Evolutionary conservation across 768 basidiomycete genomes (phyloP).

Genomic region (Termitomyces titanicus): DNA sequence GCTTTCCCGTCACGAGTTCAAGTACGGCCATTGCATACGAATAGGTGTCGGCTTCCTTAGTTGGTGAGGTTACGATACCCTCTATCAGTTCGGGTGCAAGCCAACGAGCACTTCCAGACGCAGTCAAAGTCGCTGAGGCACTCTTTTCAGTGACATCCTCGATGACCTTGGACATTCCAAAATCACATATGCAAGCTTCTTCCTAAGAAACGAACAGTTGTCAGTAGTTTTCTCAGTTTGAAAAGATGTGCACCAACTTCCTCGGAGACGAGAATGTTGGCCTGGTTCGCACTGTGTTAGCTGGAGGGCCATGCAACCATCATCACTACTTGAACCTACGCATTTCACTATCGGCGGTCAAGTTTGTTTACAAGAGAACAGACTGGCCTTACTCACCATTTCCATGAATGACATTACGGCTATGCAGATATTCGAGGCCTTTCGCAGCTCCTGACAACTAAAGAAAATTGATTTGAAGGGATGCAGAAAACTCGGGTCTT

Average conservation of each 20-base stretch:
- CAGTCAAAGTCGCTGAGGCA: slow-evolving; percentile 43
- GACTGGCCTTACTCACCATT: slow-evolving; percentile 40
- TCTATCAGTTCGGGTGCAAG: slow-evolving; percentile 57
- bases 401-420: slow-evolving; percentile 50
- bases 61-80: slow-evolving; percentile 37
- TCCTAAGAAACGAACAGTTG: slow-evolving; percentile 28
- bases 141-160: slow-evolving; percentile 51
- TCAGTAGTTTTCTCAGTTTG: not conserved
- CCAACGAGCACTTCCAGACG: slow-evolving; percentile 52
- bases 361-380: slow-evolving; percentile 1
- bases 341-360: slow-evolving; percentile 48
- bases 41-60: slow-evolving; percentile 49
- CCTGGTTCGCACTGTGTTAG: not conserved
- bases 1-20: slow-evolving; percentile 51
- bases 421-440: slow-evolving; percentile 57
- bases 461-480: not conserved
- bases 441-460: slow-evolving; percentile 52
- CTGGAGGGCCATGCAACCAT: not conserved
- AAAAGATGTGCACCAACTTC: slow-evolving; percentile 27
- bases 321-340: slow-evolving; percentile 31
- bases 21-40: slow-evolving; percentile 60
- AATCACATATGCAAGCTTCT: slow-evolving; percentile 56
- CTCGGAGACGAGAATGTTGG: slow-evolving; percentile 56
- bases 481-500: slow-evolving; percentile 10
- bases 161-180: slow-evolving; percentile 61